Evolutionary conservation across 139 green algal species (phyloP).

Genomic region (Pedinophyceae sp.): DNA sequence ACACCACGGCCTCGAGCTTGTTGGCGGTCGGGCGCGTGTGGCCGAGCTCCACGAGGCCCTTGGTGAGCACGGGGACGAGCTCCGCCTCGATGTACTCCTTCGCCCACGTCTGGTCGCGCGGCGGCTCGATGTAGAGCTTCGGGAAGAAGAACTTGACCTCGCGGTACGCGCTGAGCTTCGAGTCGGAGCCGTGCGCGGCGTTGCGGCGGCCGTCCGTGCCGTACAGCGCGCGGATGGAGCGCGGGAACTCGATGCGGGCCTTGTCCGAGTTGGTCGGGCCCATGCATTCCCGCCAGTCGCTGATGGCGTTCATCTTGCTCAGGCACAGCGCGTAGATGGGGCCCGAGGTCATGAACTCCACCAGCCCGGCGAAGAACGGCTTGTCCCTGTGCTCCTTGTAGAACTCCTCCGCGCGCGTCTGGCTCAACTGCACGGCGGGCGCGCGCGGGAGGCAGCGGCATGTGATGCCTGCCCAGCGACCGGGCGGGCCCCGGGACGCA

Average conservation of each 20-base stretch:
- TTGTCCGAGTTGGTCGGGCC: conserved; percentile 51
- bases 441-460: no score
- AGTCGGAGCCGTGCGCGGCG: conserved; percentile 60
- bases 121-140: conserved; percentile 5
- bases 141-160: conserved; percentile 78
- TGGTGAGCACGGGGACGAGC: conserved; percentile 45
- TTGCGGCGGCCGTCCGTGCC: conserved; percentile 61
- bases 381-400: conserved; percentile 67
- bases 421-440: conserved; percentile 25
- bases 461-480: no score
- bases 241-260: conserved; percentile 21
- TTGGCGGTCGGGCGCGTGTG: conserved; percentile 20
- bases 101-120: conserved; percentile 5
- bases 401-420: conserved; percentile 46
- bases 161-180: conserved; percentile 26
- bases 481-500: no score
- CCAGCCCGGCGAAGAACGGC: conserved; percentile 45
- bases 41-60: conserved; percentile 50
- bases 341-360: conserved; percentile 63
- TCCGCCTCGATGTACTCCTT: conserved; percentile 31
- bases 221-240: conserved; percentile 51
- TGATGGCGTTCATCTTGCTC: conserved; percentile 40
- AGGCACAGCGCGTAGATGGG: conserved; percentile 51
- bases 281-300: conserved; percentile 48
- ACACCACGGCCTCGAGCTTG: conserved; percentile 37